Evolutionary conservation across 306 rosid genomes (phyloP), one percentile per base, ranked within the genome.

Genomic region (Lupinus albus): DNA sequence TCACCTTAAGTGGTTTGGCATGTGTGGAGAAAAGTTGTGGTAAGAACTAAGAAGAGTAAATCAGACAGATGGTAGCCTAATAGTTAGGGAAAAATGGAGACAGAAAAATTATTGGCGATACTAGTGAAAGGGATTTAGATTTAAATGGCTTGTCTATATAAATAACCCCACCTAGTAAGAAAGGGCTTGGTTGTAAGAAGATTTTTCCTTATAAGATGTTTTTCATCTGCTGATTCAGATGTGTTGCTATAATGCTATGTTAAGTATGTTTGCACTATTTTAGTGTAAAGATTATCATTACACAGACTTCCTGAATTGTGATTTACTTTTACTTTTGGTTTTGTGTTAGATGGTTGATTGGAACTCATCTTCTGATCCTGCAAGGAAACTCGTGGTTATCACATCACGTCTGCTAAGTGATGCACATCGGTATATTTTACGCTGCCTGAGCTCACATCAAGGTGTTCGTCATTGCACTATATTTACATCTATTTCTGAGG

Each of bases 401-500:
- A 82, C 95, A 64, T 87, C 96, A 14, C 78, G 86, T 71, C 82
- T 91, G 20, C 81, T 91, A 30, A 91, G 97, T 75, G 89, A 91
- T 69, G 89, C 95, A 57, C 98, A 89, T 82, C 96, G 98, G 69
- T 92, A 87, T 67, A 85, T 92, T 79, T 80, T 89, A 70, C 95
- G 96, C 49, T 92, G 98, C 77, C 83, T 92, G 71, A 78, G 84
- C 71, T 68, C 88, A 21, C 98, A 87, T 83, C 92, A 71, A 83
- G 84, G 55, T 72, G 84, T 89, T 73, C 86, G 13, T 45, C 74
- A 20, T 44, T 92, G 96, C 83, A 79, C 64, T 55, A 75, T 92
- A 81, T 84, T 85, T 76, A 89, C 96, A 51, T 81, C 91, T 52
- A 86, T 91, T 80, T 91, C 97, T 46, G 97, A 91, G 97, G 97